A percentile compares a stretch with the other conserved stretches of the same genome.
These are phyloP conservation scores for Malassezia globosa DNA, from an alignment of 1,284 basidiomycete species.

Conservation along the genomic window DNA sequence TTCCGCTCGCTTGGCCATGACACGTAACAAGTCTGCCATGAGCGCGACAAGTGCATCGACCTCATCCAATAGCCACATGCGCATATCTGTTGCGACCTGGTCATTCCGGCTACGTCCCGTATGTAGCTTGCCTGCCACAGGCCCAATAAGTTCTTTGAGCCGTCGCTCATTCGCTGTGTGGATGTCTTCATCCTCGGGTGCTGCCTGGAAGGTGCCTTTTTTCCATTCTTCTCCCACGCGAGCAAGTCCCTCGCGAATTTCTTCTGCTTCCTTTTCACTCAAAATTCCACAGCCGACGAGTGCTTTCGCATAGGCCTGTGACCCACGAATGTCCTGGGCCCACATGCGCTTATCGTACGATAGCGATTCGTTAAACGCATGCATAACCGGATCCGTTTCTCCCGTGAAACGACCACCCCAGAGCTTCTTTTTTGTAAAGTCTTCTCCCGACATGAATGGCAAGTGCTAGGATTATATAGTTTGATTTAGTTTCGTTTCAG, in stretches of 20 bases:
- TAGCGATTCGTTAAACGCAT: constrained; percentile 55
- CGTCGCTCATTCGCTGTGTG: constrained; percentile 98
- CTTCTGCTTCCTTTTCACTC: constrained; percentile 57
- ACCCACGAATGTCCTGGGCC: constrained; percentile 78
- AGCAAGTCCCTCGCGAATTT: constrained; percentile 68
- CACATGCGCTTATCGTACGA: constrained; percentile 91
- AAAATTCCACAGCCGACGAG: constrained; percentile 69
- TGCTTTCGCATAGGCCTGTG: constrained; percentile 86
- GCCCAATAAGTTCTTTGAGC: constrained; percentile 78
- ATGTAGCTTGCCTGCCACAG: constrained; percentile 53
- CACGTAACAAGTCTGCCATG: constrained; percentile 66
- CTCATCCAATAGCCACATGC: constrained; percentile 82
- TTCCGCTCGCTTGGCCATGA: constrained; percentile 80
- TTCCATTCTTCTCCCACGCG: constrained; percentile 75
- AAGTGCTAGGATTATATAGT: too few relatives aligned
- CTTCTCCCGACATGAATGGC: constrained; percentile 20
- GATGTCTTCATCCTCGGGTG: constrained; percentile 85
- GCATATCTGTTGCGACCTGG: constrained; percentile 95
- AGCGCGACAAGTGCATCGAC: constrained; percentile 61
- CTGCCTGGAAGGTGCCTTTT: constrained; percentile 32
- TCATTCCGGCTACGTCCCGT: constrained; percentile 94
- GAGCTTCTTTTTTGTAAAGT: constrained; percentile 44
- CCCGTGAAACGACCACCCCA: constrained; percentile 47
- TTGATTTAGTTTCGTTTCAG: too few relatives aligned
- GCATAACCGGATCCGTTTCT: constrained; percentile 41